Conservation (phyloP, 805 yeast genomes). For the Pichia eremophila region DNA sequence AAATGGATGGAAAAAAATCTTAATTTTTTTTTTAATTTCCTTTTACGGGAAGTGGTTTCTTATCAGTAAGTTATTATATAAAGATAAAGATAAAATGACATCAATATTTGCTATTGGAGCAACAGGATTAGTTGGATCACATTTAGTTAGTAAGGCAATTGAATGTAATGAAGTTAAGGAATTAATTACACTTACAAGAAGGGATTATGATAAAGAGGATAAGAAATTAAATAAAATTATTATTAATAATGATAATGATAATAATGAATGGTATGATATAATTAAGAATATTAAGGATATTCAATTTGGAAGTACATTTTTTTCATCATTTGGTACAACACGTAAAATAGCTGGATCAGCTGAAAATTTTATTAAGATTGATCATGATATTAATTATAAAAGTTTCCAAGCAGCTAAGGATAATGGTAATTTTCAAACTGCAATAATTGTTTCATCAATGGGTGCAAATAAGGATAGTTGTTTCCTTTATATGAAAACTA, state of each 20-base stretch:
- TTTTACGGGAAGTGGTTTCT: background rate
- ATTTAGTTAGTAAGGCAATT: slow-evolving; percentile 39
- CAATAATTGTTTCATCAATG: slow-evolving; percentile 53
- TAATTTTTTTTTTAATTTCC: too few relatives aligned
- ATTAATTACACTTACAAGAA: slow-evolving; percentile 45
- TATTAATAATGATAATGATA: slow-evolving; percentile 32
- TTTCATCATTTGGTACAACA: slow-evolving; percentile 72
- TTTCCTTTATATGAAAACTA: slow-evolving; percentile 56
- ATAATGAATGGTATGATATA: slow-evolving; percentile 39
- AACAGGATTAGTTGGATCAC: slow-evolving; percentile 69
- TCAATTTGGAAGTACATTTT: slow-evolving; percentile 33
- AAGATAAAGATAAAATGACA: background rate
- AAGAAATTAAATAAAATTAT: slow-evolving; percentile 28
- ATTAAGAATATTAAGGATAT: slow-evolving; percentile 18
- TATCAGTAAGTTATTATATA: background rate
- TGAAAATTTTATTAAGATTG: slow-evolving; percentile 63
- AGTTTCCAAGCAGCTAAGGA: slow-evolving; percentile 68
- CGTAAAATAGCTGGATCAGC: slow-evolving; percentile 61
- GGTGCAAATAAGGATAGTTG: slow-evolving; percentile 54
- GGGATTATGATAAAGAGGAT: slow-evolving; percentile 21
- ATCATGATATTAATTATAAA: slow-evolving; percentile 59
- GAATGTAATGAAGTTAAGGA: slow-evolving; percentile 28
- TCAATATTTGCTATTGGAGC: slow-evolving; percentile 47
- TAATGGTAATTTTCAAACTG: slow-evolving; percentile 52
- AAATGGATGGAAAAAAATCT: too few relatives aligned